Evolutionary conservation across 1,139 yeast species (phyloP).

Genomic region (Magnusiomyces tetraspermus): DNA sequence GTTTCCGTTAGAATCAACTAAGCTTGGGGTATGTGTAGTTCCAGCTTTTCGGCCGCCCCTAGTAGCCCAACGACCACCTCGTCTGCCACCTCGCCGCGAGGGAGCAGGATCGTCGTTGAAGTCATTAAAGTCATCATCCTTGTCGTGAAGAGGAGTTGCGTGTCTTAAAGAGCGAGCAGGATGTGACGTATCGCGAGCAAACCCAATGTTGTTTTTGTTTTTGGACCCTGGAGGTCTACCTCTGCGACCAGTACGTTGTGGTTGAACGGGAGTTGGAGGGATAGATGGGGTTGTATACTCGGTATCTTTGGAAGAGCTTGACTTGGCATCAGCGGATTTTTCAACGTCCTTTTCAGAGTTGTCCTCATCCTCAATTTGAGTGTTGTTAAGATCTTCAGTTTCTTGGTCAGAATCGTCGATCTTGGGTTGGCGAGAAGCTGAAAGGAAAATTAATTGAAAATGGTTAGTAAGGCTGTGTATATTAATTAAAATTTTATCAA

Average conservation of each 20-base stretch:
- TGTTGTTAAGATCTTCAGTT: not conserved
- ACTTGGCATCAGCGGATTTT: no score
- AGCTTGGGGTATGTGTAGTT: slow-evolving; percentile 18
- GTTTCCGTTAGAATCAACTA: slow-evolving; percentile 37
- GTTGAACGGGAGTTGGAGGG: not conserved
- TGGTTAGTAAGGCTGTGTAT: not conserved
- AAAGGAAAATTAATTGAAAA: not conserved
- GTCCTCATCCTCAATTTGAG: not conserved
- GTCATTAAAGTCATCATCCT: slow-evolving; percentile 17
- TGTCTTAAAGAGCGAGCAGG: slow-evolving; percentile 11
- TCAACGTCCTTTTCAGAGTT: not conserved
- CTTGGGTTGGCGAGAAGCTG: not conserved
- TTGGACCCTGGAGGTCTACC: slow-evolving; percentile 33
- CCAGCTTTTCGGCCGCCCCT: slow-evolving; percentile 20
- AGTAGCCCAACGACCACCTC: slow-evolving; percentile 21
- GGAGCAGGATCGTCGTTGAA: slow-evolving; percentile 17
- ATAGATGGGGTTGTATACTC: not conserved
- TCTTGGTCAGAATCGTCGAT: not conserved
- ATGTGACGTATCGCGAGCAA: slow-evolving; percentile 7
- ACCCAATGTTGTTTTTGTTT: slow-evolving; percentile 11
- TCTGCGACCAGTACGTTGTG: slow-evolving; percentile 20
- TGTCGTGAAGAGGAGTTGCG: slow-evolving; percentile 12
- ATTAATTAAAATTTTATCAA: no score
- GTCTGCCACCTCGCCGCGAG: slow-evolving; percentile 19
- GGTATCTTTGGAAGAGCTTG: not conserved